Evolutionary conservation across 768 basidiomycete species (phyloP), one percentile per base, ranked within the genome.

Genomic region (Bullera alba): DNA sequence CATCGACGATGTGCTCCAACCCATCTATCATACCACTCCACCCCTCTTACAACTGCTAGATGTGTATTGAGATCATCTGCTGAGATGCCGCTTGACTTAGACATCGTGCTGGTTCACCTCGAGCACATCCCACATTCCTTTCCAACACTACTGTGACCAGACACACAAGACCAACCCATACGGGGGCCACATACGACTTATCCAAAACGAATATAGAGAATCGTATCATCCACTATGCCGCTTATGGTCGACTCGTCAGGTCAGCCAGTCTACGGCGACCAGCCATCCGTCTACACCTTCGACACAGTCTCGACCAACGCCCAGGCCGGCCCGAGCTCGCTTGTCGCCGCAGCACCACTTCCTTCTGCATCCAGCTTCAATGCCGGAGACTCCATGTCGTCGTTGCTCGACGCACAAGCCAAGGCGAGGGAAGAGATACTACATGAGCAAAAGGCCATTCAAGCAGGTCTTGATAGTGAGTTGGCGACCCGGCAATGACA

Each of bases 381-480:
- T n/a, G n/a, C n/a, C n/a, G n/a, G n/a, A n/a, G n/a, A n/a, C n/a
- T n/a, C 37, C 10, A 14, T 12, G 12, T 10, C 10, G 12, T 7
- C 37, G 37, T n/a, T n/a, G n/a, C 12, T 39, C 37, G 8, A 14
- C 12, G 8, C 37, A 10, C 12, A 39, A 12, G 8, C 37, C 8
- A 39, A 21, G 7, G 22, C 37, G 8, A 8, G 7, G 22, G 37
- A 50, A 2, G 38, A 54, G 34, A 37, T 57, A 6, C 30, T 57
- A 5, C 32, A 49, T 16, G 26, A 56, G 19, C 43, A 60, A 34
- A 47, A 55, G 14, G 38, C 48, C 15, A 45, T 51, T 17, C 64
- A 66, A 35, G 5, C 45, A 6, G 22, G 4, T 0, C 37, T 58
- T 35, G 46, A 50, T 43, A 49, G 64, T 65, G 42, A 61, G 63